Percentiles rank a stretch among this genome's conserved stretches.
phyloP scores from a whole-genome alignment of 352 stramenopile genomes.

The Pilasporangium apinafurcum region DNA sequence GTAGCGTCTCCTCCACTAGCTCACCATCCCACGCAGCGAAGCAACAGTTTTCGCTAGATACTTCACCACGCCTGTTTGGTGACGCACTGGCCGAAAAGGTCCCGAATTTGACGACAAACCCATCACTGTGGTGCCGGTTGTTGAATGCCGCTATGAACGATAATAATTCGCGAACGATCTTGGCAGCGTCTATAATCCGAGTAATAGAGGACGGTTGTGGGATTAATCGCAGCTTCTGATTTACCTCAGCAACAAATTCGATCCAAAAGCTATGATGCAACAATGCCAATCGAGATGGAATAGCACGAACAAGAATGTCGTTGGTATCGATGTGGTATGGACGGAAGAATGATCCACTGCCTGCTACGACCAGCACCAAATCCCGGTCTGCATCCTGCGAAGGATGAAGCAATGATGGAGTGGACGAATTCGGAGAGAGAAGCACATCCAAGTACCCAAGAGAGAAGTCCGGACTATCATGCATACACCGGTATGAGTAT shows the following conservation, averaged over 20 bases:
- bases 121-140: slow-evolving; percentile 40
- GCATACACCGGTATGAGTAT: not conserved
- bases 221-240: slow-evolving; percentile 58
- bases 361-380: slow-evolving; percentile 54
- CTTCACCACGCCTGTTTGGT: slow-evolving; percentile 15
- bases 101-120: slow-evolving; percentile 50
- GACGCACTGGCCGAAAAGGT: slow-evolving; percentile 28
- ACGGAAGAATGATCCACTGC: slow-evolving; percentile 74
- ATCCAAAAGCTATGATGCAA: slow-evolving; percentile 82
- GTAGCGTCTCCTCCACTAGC: slow-evolving; percentile 20
- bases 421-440: slow-evolving; percentile 21
- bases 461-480: slow-evolving; percentile 58
- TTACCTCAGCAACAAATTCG: slow-evolving; percentile 70
- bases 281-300: slow-evolving; percentile 57
- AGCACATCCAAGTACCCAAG: slow-evolving; percentile 79
- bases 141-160: slow-evolving; percentile 55
- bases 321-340: slow-evolving; percentile 82
- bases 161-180: slow-evolving; percentile 31
- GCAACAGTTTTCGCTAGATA: slow-evolving; percentile 35
- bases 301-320: slow-evolving; percentile 69
- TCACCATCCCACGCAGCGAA: slow-evolving; percentile 22
- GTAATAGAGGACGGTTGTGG: slow-evolving; percentile 41
- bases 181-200: slow-evolving; percentile 20
- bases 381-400: not conserved
- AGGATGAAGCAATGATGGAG: slow-evolving; percentile 7